These are phyloP conservation scores for Strobilomyces dryophilus DNA, from an alignment of 768 basidiomycete species.

Conservation along the genomic window DNA sequence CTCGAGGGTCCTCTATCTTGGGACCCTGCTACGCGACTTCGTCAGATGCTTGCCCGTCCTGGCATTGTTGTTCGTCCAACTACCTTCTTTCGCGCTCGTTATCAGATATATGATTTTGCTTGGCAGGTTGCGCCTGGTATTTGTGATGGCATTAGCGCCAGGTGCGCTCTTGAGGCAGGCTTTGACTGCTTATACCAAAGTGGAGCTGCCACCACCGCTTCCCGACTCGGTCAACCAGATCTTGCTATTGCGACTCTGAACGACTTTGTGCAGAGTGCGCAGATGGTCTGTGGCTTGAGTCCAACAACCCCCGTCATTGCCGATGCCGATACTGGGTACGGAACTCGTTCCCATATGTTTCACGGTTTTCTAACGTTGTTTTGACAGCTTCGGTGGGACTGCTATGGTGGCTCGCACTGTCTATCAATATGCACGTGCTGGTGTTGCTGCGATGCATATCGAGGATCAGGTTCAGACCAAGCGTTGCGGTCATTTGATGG, in stretches of 20 bases:
- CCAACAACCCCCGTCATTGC: slow-evolving; percentile 70
- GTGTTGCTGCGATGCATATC: slow-evolving; percentile 73
- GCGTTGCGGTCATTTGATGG: slow-evolving; percentile 72
- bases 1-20: slow-evolving; percentile 63
- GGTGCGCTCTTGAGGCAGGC: slow-evolving; percentile 76
- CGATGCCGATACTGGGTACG: slow-evolving; percentile 75
- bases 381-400: slow-evolving; percentile 59
- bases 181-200: slow-evolving; percentile 78
- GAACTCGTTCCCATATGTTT: background rate
- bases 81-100: background rate
- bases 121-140: slow-evolving; percentile 69
- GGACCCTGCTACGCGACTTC: slow-evolving; percentile 68
- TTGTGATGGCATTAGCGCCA: slow-evolving; percentile 75
- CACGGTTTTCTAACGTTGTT: slow-evolving; percentile 4
- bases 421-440: slow-evolving; percentile 61
- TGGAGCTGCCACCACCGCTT: slow-evolving; percentile 78
- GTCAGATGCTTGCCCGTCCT: slow-evolving; percentile 65
- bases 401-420: slow-evolving; percentile 75
- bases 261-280: slow-evolving; percentile 68
- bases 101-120: background rate
- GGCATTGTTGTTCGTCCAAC: slow-evolving; percentile 64
- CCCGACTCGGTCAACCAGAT: slow-evolving; percentile 74
- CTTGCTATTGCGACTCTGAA: slow-evolving; percentile 75
- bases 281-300: slow-evolving; percentile 65
- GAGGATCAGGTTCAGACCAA: slow-evolving; percentile 84